Conservation (phyloP, 176 grass and related monocot genomes). For the Paspalum notatum region DNA sequence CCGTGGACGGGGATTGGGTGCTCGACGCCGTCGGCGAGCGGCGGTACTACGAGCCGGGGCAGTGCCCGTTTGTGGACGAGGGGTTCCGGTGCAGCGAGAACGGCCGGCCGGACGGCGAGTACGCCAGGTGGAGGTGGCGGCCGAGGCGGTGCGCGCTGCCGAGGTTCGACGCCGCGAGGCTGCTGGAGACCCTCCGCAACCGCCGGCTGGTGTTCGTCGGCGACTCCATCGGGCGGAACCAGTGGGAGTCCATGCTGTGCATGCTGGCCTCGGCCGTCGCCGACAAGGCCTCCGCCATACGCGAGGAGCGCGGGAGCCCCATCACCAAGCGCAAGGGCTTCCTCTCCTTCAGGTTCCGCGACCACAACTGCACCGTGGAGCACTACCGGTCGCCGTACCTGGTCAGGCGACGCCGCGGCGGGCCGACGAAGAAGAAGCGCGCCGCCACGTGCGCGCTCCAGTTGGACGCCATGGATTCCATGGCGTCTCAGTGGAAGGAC, state of each 20-base stretch:
- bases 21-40: neutral
- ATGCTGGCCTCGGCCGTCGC: conserved; percentile 53
- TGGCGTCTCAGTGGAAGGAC: conserved; percentile 51
- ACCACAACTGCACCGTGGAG: conserved; percentile 67
- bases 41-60: conserved; percentile 38
- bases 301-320: conserved; percentile 67
- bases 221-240: conserved; percentile 77
- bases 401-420: conserved; percentile 35
- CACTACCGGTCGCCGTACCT: conserved; percentile 69
- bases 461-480: conserved; percentile 42
- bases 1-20: conserved; percentile 58
- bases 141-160: conserved; percentile 56
- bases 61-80: conserved; percentile 57
- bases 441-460: conserved; percentile 28
- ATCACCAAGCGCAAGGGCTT: conserved; percentile 70
- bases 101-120: conserved; percentile 55
- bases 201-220: conserved; percentile 63
- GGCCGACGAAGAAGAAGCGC: conserved; percentile 22
- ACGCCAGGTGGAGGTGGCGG: conserved; percentile 63
- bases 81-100: conserved; percentile 74
- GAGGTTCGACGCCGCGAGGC: conserved; percentile 48
- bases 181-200: conserved; percentile 53
- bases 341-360: conserved; percentile 58
- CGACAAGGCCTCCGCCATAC: conserved; percentile 24
- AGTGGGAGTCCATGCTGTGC: conserved; percentile 82